Conservation (phyloP, 2,329 filamentous ascomycete species). For the Paraphaeosphaeria minitans region DNA sequence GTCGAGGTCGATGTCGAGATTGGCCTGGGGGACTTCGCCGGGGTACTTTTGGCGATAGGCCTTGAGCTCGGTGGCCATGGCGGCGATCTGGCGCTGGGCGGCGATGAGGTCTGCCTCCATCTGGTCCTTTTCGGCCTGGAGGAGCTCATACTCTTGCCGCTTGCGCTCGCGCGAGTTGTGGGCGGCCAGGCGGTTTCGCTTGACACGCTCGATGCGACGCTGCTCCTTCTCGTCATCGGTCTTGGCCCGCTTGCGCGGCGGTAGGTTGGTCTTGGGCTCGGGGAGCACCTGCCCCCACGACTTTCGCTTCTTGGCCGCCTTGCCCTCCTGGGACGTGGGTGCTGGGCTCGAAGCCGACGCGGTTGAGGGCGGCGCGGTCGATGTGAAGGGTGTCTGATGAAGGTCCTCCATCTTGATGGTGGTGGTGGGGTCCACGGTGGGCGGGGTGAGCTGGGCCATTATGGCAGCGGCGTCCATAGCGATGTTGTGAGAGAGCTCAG, state of each 20-base stretch:
- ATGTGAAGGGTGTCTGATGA: constrained; percentile 34
- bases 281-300: constrained; percentile 98
- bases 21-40: constrained; percentile 29
- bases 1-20: constrained; percentile 25
- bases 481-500: constrained; percentile 24
- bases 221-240: constrained; percentile 99
- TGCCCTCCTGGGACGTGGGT: constrained; percentile 46
- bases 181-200: constrained; percentile 92
- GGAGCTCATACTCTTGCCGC: constrained; percentile 83
- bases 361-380: constrained; percentile 20
- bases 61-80: constrained; percentile 56
- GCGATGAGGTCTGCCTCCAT: constrained; percentile 69
- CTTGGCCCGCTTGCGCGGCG: constrained; percentile 95
- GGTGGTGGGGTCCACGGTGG: constrained; percentile 28
- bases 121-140: constrained; percentile 67
- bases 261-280: constrained; percentile 94
- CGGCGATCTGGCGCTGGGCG: constrained; percentile 56
- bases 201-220: constrained; percentile 93
- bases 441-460: constrained; percentile 22
- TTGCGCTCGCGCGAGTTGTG: constrained; percentile 97
- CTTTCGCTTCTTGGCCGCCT: constrained; percentile 89
- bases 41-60: constrained; percentile 43
- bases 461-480: constrained; percentile 29
- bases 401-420: constrained; percentile 53
- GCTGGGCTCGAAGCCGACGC: constrained; percentile 26